Evolutionary conservation across 2,329 filamentous ascomycete genomes (phyloP), one percentile per base, ranked within the genome.

Genomic region (Trematosphaeria pertusa): DNA sequence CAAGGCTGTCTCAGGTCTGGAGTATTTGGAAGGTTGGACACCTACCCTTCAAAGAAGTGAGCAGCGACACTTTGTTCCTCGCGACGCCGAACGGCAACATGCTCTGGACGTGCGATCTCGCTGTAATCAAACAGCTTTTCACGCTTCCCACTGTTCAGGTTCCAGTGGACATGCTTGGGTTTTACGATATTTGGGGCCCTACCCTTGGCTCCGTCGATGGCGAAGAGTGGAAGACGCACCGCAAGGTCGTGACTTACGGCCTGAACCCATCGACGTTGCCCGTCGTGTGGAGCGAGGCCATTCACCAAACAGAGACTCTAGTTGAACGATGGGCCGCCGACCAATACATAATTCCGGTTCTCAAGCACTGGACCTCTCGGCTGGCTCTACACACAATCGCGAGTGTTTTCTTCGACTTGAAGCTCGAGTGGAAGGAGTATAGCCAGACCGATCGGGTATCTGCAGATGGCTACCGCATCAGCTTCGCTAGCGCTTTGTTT

Each of bases 121-220:
- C 24, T 3, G 33, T 54, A 4, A 43, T 38, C 19, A 46, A 45
- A 14, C 49, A 56, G 22, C 36, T 56, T 20, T 41, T 48, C 12
- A 50, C 37, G 8, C 50, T 37, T 15, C 37, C 19, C 12, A 34
- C 24, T 1, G 30, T 48, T 15, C 18, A 46, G 10, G 36, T 37
- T 5, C 53, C 53, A 14, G 38, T 54, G 4, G 43, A 54, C n/a
- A 42, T 50, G 32, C 19, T 56, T 5, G 26, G 28, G 14, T 43
- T 54, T 31, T 48, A 43, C 14, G 38, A 56, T 30, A 46, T 54
- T 7, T 56, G 37, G 22, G 53, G 47, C 9, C 46, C 53, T 4
- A 56, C 50, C 3, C 26, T 56, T 6, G 37, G 24, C 18, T 47
- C 46, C 12, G 47, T 51, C 5, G 51, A 54, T 22, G 51, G 46